These are phyloP conservation scores for Trifolium pratense DNA, from an alignment of 306 rosid species.

Conservation along the genomic window DNA sequence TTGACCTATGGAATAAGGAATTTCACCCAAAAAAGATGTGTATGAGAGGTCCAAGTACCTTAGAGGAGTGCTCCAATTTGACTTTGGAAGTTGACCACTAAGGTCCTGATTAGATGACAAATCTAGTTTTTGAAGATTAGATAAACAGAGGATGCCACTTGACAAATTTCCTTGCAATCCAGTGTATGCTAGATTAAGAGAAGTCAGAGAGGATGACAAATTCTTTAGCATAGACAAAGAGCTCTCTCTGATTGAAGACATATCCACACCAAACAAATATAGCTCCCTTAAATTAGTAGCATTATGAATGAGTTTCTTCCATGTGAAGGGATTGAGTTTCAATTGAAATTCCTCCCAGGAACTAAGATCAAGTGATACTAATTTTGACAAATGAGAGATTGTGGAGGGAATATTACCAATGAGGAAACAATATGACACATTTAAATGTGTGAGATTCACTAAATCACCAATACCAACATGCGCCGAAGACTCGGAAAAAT, in stretches of 20 bases:
- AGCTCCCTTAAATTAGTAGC: background rate
- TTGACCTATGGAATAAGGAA: no score
- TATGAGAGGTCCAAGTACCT: no score
- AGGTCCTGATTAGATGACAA: background rate
- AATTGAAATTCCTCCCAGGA: background rate
- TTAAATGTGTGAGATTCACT: no score
- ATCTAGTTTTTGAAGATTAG: background rate
- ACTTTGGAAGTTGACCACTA: no score
- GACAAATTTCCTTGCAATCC: background rate
- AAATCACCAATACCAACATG: no score
- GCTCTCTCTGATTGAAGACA: no score
- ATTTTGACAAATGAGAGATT: constrained; percentile 46
- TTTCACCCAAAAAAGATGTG: no score
- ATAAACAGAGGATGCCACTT: background rate
- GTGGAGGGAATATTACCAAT: constrained; percentile 27
- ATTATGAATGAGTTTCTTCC: background rate
- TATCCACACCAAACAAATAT: no score
- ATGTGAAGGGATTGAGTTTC: background rate
- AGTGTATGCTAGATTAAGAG: background rate
- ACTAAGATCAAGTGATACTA: constrained; percentile 40
- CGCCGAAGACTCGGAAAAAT: no score
- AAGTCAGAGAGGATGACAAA: constrained; percentile 30
- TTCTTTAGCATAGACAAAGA: no score
- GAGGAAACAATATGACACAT: background rate
- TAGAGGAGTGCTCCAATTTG: no score